Percentiles rank a stretch among this genome's conserved stretches.
Evolutionary conservation across 192 early-diverging fungal genomes (phyloP).

Genomic region (Rhizoclosmatium sp.): DNA sequence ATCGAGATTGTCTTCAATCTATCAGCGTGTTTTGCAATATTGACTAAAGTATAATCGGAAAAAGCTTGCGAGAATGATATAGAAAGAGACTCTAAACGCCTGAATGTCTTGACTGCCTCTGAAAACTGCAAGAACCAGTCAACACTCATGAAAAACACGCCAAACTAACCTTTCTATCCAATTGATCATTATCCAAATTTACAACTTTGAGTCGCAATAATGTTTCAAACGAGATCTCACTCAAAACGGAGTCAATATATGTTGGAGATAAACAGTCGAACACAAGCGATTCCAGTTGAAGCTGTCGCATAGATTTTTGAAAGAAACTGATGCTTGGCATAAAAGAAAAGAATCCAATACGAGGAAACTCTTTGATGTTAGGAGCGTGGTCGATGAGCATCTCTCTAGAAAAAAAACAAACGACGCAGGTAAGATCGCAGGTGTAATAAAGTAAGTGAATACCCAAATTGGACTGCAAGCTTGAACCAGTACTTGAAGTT

Average conservation of each 20-base stretch:
- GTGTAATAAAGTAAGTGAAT: too few relatives aligned
- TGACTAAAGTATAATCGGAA: background rate
- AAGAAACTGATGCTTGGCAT: background rate
- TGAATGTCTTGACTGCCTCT: background rate
- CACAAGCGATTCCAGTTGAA: constrained; percentile 1
- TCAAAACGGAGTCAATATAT: background rate
- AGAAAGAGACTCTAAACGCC: background rate
- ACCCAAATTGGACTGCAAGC: background rate
- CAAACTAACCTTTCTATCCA: background rate
- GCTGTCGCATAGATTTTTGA: background rate
- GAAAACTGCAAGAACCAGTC: background rate
- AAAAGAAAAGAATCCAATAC: constrained; percentile 19
- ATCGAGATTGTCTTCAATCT: background rate
- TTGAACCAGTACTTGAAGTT: constrained; percentile 23
- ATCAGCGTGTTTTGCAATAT: background rate
- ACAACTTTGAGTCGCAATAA: constrained; percentile 12
- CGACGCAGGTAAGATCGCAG: too few relatives aligned
- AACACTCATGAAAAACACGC: too few relatives aligned
- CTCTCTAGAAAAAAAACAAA: background rate
- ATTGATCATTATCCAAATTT: constrained; percentile 7
- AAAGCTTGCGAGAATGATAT: constrained; percentile 18
- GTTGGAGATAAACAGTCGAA: constrained; percentile 10
- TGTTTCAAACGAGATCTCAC: background rate
- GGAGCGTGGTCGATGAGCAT: constrained; percentile 1
- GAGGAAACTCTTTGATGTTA: constrained; percentile 6